A percentile compares a stretch with the other conserved stretches of the same genome.
Evolutionary conservation across 164 flowering plant genomes (phyloP).

Genomic region (Macadamia integrifolia): DNA sequence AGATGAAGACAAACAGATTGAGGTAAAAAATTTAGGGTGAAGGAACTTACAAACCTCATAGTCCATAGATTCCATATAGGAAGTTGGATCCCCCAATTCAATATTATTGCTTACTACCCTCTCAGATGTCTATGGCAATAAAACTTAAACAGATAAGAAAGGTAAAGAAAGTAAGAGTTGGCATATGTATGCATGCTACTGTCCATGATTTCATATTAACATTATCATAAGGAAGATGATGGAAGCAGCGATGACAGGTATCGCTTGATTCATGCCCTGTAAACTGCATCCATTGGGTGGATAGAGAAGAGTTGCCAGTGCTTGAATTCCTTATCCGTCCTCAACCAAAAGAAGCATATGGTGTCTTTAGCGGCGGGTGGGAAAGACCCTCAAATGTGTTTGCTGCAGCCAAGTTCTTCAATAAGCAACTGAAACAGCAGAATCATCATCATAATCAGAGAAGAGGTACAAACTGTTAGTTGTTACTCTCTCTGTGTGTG

Average conservation of each 20-base stretch:
- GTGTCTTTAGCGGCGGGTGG: constrained; percentile 72
- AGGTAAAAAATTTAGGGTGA: constrained; percentile 26
- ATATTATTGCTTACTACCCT: no score
- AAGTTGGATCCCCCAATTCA: no score
- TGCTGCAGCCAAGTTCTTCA: constrained; percentile 53
- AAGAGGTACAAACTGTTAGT: constrained; percentile 17
- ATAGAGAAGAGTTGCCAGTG: constrained; percentile 44
- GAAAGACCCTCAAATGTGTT: constrained; percentile 57
- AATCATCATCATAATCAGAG: constrained; percentile 15
- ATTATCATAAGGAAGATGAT: neutral
- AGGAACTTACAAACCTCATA: neutral
- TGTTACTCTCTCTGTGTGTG: no score
- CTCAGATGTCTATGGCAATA: no score
- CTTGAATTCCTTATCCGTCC: constrained; percentile 59
- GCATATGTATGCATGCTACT: no score
- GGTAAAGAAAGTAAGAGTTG: no score
- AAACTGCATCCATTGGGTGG: constrained; percentile 73
- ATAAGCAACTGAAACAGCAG: constrained; percentile 35
- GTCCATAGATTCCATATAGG: no score
- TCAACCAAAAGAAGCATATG: constrained; percentile 43
- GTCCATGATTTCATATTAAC: neutral
- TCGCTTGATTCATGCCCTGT: constrained; percentile 74
- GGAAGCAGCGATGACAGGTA: constrained; percentile 25
- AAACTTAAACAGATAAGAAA: no score
- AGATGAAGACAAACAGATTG: constrained; percentile 41